Conservation (phyloP, 331 rosid genomes). For the Stylosanthes scabra region DNA sequence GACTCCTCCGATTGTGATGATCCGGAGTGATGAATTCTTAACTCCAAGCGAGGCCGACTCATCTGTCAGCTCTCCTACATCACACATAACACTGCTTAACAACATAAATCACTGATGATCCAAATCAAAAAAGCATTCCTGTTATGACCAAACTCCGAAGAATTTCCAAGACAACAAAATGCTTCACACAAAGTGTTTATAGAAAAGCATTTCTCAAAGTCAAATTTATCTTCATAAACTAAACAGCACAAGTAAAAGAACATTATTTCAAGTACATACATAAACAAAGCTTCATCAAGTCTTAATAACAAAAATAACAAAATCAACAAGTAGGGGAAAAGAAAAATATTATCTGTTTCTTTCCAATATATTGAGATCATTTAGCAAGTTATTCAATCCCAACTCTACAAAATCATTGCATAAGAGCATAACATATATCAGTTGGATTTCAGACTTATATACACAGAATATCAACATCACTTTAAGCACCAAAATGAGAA, state of each 20-base stretch:
- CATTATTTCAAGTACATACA: constrained; percentile 32
- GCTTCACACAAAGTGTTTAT: constrained; percentile 25
- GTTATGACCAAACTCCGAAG: constrained; percentile 33
- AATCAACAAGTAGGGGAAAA: constrained; percentile 22
- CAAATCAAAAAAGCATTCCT: constrained; percentile 29
- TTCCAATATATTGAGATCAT: constrained; percentile 5
- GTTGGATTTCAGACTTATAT: constrained; percentile 5
- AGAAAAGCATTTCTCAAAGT: constrained; percentile 9
- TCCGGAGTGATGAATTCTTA: constrained; percentile 75
- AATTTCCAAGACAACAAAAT: constrained; percentile 23
- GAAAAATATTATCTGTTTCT: constrained; percentile 18
- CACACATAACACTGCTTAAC: constrained; percentile 35
- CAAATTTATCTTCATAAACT: constrained; percentile 19
- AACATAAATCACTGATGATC: constrained; percentile 12
- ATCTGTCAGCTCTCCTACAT: constrained; percentile 78
- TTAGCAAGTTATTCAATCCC: constrained; percentile 20
- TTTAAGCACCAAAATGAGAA: constrained; percentile 35
- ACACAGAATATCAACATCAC: no score
- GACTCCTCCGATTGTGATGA: constrained; percentile 92
- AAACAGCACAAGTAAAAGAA: constrained; percentile 23
- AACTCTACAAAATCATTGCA: constrained; percentile 1
- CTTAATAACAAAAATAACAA: no score
- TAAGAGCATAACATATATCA: constrained; percentile 12
- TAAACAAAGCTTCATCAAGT: constrained; percentile 13
- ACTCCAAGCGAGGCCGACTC: constrained; percentile 67